phyloP scores from a whole-genome alignment of 345 rosid genomes.

The Sisymbrium irio region DNA sequence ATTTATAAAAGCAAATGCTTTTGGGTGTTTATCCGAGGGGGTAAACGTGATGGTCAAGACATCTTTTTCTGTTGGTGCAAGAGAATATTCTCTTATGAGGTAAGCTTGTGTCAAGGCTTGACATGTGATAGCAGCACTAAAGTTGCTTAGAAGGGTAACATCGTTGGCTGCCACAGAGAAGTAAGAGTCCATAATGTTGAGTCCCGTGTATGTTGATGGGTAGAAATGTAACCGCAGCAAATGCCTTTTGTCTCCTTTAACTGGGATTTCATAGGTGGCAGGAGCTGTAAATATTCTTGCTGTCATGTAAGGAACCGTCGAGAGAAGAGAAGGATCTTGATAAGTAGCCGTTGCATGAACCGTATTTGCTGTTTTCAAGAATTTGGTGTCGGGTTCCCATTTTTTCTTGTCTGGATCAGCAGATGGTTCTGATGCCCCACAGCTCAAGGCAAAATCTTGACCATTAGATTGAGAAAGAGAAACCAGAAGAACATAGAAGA shows the following conservation, averaged over 20 bases:
- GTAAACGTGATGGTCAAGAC: conserved; percentile 46
- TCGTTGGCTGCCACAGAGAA: conserved; percentile 53
- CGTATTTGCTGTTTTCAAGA: conserved; percentile 38
- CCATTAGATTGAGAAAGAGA: conserved; percentile 27
- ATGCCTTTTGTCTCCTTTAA: conserved; percentile 43
- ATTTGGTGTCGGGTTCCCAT: conserved; percentile 61
- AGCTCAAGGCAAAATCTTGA: conserved; percentile 38
- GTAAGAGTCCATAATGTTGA: conserved; percentile 48
- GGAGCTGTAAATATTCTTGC: conserved; percentile 63
- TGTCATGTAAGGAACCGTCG: conserved; percentile 65
- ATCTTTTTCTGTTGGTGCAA: conserved; percentile 41
- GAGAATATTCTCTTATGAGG: conserved; percentile 58
- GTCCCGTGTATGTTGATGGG: conserved; percentile 52
- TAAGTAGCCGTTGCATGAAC: conserved; percentile 41
- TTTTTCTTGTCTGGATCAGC: conserved; percentile 56
- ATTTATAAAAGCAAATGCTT: conserved; percentile 61
- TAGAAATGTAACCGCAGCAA: conserved; percentile 62
- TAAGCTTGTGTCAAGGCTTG: conserved; percentile 69
- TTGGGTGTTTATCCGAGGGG: conserved; percentile 45
- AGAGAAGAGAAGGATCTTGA: conserved; percentile 70
- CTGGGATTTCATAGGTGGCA: conserved; percentile 49
- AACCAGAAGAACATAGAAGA: conserved; percentile 27
- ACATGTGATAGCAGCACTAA: conserved; percentile 69
- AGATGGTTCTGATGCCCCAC: conserved; percentile 51
- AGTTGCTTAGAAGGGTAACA: conserved; percentile 60